These are phyloP conservation scores for Phanerodontia chrysosporium DNA, from an alignment of 768 basidiomycete genomes.

Conservation along the genomic window DNA sequence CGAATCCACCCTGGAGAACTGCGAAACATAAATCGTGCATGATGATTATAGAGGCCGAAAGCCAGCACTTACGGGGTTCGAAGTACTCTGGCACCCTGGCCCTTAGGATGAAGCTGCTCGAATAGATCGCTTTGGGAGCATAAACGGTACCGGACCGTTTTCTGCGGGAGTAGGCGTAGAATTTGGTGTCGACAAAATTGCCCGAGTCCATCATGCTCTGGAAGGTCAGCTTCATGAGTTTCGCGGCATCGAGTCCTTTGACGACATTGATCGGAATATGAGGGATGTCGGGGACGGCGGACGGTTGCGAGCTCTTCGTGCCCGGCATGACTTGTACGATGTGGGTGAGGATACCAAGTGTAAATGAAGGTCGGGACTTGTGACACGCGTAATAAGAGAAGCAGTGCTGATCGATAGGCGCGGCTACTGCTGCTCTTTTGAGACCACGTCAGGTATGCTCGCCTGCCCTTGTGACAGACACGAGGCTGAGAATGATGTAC, in stretches of 20 bases:
- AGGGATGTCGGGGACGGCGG: background rate
- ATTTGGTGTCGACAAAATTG: conserved; percentile 13
- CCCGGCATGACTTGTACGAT: too few species aligned
- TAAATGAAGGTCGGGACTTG: too few species aligned
- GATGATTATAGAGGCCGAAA: background rate
- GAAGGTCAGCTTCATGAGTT: background rate
- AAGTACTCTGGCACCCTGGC: conserved; percentile 3
- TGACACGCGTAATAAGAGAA: too few species aligned
- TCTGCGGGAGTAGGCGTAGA: conserved; percentile 10
- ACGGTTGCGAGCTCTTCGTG: too few species aligned
- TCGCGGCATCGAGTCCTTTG: background rate
- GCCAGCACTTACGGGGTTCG: background rate
- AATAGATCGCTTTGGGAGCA: conserved; percentile 9
- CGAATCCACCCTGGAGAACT: background rate
- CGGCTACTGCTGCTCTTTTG: too few species aligned
- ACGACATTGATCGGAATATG: background rate
- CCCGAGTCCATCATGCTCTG: background rate
- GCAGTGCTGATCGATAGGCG: too few species aligned
- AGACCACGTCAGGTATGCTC: too few species aligned
- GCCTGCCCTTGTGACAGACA: too few species aligned
- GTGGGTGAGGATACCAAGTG: too few species aligned
- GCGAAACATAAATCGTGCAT: background rate
- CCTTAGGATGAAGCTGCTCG: conserved; percentile 5
- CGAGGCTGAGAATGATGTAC: too few species aligned
- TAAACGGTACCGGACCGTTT: conserved; percentile 4